Conservation (phyloP, 2,329 filamentous ascomycete species). For the Thyridium curvatum region DNA sequence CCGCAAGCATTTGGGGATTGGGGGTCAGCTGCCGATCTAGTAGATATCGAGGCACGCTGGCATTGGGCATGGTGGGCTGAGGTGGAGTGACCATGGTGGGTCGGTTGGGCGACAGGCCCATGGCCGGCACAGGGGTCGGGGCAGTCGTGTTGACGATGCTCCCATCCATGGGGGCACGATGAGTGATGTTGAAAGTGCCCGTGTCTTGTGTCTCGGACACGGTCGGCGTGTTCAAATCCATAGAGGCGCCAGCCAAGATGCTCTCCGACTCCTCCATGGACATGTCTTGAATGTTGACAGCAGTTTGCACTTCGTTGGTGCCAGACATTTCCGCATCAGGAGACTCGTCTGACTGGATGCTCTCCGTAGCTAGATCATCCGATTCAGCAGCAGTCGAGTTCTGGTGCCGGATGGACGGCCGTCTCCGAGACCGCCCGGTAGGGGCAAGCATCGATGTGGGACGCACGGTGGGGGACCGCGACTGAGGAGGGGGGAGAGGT, state of each 20-base stretch:
- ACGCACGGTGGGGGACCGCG: constrained; percentile 48
- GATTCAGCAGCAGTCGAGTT: constrained; percentile 75
- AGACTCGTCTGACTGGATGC: constrained; percentile 71
- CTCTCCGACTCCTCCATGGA: constrained; percentile 73
- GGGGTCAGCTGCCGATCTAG: constrained; percentile 67
- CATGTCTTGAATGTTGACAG: constrained; percentile 80
- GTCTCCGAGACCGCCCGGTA: constrained; percentile 52
- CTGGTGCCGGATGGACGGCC: constrained; percentile 85
- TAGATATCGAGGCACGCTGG: constrained; percentile 72
- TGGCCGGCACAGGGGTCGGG: constrained; percentile 56
- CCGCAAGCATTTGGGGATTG: constrained; percentile 69
- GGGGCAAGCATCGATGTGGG: constrained; percentile 47
- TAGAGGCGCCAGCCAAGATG: constrained; percentile 68
- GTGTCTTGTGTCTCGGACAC: constrained; percentile 81
- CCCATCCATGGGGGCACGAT: constrained; percentile 76
- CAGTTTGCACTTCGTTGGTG: constrained; percentile 70
- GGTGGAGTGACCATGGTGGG: constrained; percentile 65
- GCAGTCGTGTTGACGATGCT: constrained; percentile 72
- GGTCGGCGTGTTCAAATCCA: constrained; percentile 70
- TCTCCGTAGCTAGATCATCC: constrained; percentile 81
- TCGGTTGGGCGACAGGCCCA: constrained; percentile 69
- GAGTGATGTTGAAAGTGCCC: constrained; percentile 90
- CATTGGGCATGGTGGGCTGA: constrained; percentile 64
- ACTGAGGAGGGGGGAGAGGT: constrained; percentile 63
- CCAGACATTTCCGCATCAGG: constrained; percentile 73